phyloP scores from a whole-genome alignment of 768 basidiomycete genomes.

The Mycena latifolia region DNA sequence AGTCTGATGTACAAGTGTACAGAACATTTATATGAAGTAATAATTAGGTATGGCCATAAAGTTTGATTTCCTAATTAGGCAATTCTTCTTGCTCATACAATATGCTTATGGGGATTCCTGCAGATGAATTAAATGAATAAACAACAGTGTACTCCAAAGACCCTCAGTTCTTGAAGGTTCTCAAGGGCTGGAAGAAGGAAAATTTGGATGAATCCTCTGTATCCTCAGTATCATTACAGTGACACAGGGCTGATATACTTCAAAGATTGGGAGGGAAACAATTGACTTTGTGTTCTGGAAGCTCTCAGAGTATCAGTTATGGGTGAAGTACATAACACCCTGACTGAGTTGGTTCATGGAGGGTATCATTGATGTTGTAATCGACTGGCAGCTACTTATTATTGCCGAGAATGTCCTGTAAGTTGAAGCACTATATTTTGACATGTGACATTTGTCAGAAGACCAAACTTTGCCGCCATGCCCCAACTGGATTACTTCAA shows the following conservation, averaged over 20 bases:
- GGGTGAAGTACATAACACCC: conserved; percentile 39
- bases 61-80: too few relatives aligned
- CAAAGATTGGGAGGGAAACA: conserved; percentile 38
- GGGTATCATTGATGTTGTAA: conserved; percentile 44
- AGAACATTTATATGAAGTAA: too few relatives aligned
- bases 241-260: conserved; percentile 40
- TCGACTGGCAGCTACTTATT: conserved; percentile 39
- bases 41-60: too few relatives aligned
- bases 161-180: too few relatives aligned
- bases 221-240: conserved; percentile 23
- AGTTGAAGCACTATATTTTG: conserved; percentile 35
- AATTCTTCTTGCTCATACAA: too few relatives aligned
- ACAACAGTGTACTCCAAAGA: too few relatives aligned
- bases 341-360: conserved; percentile 42
- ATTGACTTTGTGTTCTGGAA: conserved; percentile 44
- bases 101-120: too few relatives aligned
- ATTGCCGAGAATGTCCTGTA: conserved; percentile 48
- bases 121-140: too few relatives aligned
- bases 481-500: conserved; percentile 47
- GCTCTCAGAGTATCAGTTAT: conserved; percentile 31
- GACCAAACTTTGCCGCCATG: conserved; percentile 39
- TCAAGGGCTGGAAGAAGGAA: not conserved
- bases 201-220: conserved; percentile 13
- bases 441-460: conserved; percentile 30
- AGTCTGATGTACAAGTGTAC: too few relatives aligned